Conservation (phyloP, 768 basidiomycete species). For the Leccinum barrowsii region DNA sequence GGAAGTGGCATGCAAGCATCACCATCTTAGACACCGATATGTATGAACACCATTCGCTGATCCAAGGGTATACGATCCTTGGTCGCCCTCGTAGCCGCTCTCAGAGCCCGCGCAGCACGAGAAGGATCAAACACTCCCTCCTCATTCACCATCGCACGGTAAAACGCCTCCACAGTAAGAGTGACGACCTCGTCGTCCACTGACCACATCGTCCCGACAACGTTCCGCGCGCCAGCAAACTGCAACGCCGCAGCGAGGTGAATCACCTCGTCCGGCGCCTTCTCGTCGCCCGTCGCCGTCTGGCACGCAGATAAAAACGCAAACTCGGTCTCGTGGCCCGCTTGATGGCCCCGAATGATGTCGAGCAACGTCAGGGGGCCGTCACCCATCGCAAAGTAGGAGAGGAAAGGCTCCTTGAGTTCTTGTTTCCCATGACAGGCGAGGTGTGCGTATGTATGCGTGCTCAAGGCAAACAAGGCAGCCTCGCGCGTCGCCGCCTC, state of each 20-base stretch:
- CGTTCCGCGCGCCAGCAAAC: slow-evolving; percentile 25
- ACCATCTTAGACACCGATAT: slow-evolving; percentile 14
- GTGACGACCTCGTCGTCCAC: slow-evolving; percentile 22
- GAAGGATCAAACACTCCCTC: slow-evolving; percentile 15
- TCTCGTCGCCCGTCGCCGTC: slow-evolving; percentile 24
- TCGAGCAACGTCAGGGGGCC: slow-evolving; percentile 20
- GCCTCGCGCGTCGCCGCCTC: slow-evolving; percentile 12
- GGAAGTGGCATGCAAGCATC: not conserved
- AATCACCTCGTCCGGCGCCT: slow-evolving; percentile 26
- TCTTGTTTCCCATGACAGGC: slow-evolving; percentile 26
- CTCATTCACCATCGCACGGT: slow-evolving; percentile 13
- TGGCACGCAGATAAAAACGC: slow-evolving; percentile 32
- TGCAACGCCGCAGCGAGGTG: slow-evolving; percentile 32
- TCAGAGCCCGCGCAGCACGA: slow-evolving; percentile 15
- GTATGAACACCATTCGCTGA: slow-evolving; percentile 22
- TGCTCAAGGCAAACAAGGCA: slow-evolving; percentile 8
- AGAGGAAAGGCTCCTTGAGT: slow-evolving; percentile 13
- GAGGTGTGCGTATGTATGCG: slow-evolving; percentile 24
- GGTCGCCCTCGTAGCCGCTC: slow-evolving; percentile 7
- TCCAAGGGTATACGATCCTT: slow-evolving; percentile 17
- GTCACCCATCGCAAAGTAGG: slow-evolving; percentile 18
- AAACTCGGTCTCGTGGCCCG: slow-evolving; percentile 17
- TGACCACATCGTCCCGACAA: slow-evolving; percentile 32
- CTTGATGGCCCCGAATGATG: slow-evolving; percentile 14
- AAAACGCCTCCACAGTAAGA: slow-evolving; percentile 17